Evolutionary conservation across 164 flowering plant genomes (phyloP).

Genomic region (Chimonanthus praecox): DNA sequence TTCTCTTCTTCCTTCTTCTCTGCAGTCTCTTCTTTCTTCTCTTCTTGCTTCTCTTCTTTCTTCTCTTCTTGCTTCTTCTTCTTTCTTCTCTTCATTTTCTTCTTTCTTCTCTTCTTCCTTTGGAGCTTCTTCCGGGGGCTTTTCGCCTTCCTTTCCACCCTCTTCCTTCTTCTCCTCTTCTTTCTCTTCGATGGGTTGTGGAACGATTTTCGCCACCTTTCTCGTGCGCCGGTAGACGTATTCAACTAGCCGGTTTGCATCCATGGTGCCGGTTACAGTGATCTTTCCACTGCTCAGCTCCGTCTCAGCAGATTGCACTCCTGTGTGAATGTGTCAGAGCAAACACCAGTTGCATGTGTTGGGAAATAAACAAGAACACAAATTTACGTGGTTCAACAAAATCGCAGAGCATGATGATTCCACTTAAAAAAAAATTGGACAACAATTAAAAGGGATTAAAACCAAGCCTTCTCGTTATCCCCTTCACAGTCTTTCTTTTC

Average conservation of each 20-base stretch:
- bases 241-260: slow-evolving; percentile 64
- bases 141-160: slow-evolving; percentile 16
- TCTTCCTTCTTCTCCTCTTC: slow-evolving; percentile 34
- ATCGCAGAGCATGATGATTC: too few species aligned
- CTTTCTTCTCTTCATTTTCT: slow-evolving; percentile 16
- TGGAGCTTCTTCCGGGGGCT: slow-evolving; percentile 23
- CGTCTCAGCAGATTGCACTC: slow-evolving; percentile 72
- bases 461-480: too few species aligned
- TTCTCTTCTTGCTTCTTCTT: slow-evolving; percentile 12
- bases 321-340: slow-evolving; percentile 25
- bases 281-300: slow-evolving; percentile 65
- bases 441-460: too few species aligned
- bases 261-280: slow-evolving; percentile 87
- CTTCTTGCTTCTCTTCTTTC: slow-evolving; percentile 16
- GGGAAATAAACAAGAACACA: too few species aligned
- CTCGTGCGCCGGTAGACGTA: slow-evolving; percentile 79
- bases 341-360: neutral
- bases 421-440: too few species aligned
- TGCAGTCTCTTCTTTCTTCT: slow-evolving; percentile 5
- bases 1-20: slow-evolving; percentile 22
- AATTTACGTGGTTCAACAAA: too few species aligned
- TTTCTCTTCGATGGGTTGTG: slow-evolving; percentile 38
- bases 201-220: slow-evolving; percentile 74
- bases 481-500: too few species aligned
- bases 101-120: slow-evolving; percentile 32